These are phyloP conservation scores for Aspergillus heteromorphus DNA, from an alignment of 495 filamentous ascomycete species.

Conservation along the genomic window DNA sequence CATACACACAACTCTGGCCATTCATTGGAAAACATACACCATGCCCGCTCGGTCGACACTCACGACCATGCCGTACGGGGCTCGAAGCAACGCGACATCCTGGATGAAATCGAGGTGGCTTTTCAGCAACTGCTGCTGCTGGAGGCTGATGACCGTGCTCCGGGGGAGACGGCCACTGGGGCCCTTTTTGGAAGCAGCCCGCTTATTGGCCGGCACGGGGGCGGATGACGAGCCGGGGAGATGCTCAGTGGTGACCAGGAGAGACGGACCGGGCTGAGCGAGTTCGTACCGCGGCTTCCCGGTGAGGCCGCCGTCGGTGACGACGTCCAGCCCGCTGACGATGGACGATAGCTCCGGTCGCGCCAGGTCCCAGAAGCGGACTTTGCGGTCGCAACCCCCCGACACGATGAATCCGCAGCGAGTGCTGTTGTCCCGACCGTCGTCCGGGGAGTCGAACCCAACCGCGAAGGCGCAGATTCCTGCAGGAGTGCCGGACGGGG, in stretches of 20 bases:
- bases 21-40: slow-evolving; percentile 78
- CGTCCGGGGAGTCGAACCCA: slow-evolving; percentile 45
- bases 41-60: slow-evolving; percentile 88
- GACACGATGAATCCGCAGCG: slow-evolving; percentile 69
- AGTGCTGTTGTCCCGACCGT: slow-evolving; percentile 36
- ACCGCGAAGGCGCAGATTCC: slow-evolving; percentile 48
- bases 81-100: slow-evolving; percentile 82
- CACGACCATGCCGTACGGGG: slow-evolving; percentile 87
- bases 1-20: not conserved
- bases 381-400: slow-evolving; percentile 81
- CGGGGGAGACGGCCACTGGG: slow-evolving; percentile 53
- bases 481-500: slow-evolving; percentile 10
- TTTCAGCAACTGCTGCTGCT: slow-evolving; percentile 80
- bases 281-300: slow-evolving; percentile 65
- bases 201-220: slow-evolving; percentile 24
- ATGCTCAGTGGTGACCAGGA: slow-evolving; percentile 69
- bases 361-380: slow-evolving; percentile 86
- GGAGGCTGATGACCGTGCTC: slow-evolving; percentile 79
- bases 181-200: slow-evolving; percentile 31
- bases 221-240: slow-evolving; percentile 44
- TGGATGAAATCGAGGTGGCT: slow-evolving; percentile 84
- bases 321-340: slow-evolving; percentile 69
- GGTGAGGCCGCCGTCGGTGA: slow-evolving; percentile 46
- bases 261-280: slow-evolving; percentile 59
- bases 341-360: slow-evolving; percentile 68